phyloP scores from a whole-genome alignment of 495 filamentous ascomycete species.

The Hyaloscypha variabilis region DNA sequence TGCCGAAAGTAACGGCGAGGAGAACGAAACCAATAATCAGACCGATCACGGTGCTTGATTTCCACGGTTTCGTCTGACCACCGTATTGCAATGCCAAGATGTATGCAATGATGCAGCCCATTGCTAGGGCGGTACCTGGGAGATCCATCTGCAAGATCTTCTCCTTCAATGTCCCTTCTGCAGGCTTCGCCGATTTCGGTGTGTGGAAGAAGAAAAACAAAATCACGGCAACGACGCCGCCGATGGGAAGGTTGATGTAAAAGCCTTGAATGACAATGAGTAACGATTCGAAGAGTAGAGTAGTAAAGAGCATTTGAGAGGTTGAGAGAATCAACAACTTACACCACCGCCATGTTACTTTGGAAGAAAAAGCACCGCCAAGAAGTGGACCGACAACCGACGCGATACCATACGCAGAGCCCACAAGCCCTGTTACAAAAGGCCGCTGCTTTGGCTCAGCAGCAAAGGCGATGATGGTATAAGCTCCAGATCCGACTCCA shows the following conservation, averaged over 20 bases:
- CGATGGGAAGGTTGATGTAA: conserved; percentile 55
- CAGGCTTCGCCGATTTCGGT: conserved; percentile 35
- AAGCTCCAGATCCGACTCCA: conserved; percentile 66
- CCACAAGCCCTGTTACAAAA: conserved; percentile 36
- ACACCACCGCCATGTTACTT: conserved; percentile 37
- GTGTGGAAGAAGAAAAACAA: conserved; percentile 48
- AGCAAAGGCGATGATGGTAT: conserved; percentile 75
- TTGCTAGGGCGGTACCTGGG: conserved; percentile 63
- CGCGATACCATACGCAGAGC: conserved; percentile 56
- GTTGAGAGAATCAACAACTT: no score
- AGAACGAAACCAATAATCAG: conserved; percentile 70
- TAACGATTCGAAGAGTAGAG: no score
- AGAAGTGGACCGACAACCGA: conserved; percentile 71
- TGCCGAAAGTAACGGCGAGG: conserved; percentile 60
- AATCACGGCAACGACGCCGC: conserved; percentile 38
- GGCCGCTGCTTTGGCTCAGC: conserved; percentile 50
- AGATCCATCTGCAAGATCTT: conserved; percentile 32
- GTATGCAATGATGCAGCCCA: conserved; percentile 63
- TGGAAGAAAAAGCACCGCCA: conserved; percentile 53
- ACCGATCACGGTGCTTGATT: conserved; percentile 63
- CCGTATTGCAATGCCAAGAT: conserved; percentile 86
- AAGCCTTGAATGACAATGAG: no score
- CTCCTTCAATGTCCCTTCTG: neutral
- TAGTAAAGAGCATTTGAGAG: no score
- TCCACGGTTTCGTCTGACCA: conserved; percentile 70